Base-by-base conservation (phyloP, 768 basidiomycete genomes). In the Lactarius trivialis region DNA sequence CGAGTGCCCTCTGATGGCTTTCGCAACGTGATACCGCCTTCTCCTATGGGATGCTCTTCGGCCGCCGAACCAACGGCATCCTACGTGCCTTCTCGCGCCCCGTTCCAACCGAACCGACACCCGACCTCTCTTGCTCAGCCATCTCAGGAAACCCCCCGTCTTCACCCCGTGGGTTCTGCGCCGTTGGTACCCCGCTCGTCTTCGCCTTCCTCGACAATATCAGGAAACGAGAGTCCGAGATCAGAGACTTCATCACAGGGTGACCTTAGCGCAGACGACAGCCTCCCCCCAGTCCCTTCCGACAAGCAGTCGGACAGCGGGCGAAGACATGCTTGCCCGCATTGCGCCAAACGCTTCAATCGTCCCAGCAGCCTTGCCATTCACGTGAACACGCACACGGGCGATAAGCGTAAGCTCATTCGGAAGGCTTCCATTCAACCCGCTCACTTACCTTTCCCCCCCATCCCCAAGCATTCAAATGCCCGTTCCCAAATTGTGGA, bases 401-500 rank as follows among this genome's bases (percentile, higher is more conserved):
- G 86, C 14, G 84, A 78, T 21, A 85, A 83, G 63, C 85, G 85
- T 88, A 70, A 70, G 85, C 51, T 71, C 15, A 12, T 32, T 54
- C 30, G 15, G 8, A 19, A 12, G 14, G n/a, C 21, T 14, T 33
- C 48, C 37, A 12, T 43, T 53, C 48, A 17, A 30, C 15, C 43
- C 15, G 21, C n/a, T n/a, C 21, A 32, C 21, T 52, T 19, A 24
- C 45, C 55, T 61, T 56, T 62, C 69, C 63, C 49, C 36, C 57
- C 61, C 55, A 51, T 65, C 65, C 41, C 64, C 48, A 70, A 88
- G 90, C 88, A 21, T 89, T 87, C 74, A 78, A 81, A 45, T 91
- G 89, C 67, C 86, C 87, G 4, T 87, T 77, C 77, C 86, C 85
- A 7, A 81, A 83, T 48, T 91, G 89, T 70, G 85, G 85, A 41